Percentiles rank a stretch among this genome's conserved stretches.
These are phyloP conservation scores for Gracilariopsis chorda DNA, from an alignment of 23 red algal genomes.

Conservation along the genomic window DNA sequence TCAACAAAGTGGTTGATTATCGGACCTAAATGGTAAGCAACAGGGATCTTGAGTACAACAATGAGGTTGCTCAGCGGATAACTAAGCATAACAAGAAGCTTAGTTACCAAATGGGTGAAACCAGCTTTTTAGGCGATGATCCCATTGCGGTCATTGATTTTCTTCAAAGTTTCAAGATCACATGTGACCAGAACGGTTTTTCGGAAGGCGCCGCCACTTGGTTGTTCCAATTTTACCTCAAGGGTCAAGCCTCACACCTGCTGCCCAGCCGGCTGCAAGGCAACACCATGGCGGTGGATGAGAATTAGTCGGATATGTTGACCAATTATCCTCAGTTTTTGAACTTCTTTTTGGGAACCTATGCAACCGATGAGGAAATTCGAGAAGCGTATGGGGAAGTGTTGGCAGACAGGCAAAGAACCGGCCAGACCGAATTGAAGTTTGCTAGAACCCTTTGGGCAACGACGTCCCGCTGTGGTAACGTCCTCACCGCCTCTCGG, in stretches of 20 bases:
- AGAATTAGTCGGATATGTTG: no score
- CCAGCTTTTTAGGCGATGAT: not conserved
- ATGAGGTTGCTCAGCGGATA: not conserved
- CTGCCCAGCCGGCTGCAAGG: no score
- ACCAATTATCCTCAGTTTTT: no score
- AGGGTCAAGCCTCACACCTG: no score
- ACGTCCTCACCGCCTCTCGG: not conserved
- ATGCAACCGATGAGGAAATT: no score
- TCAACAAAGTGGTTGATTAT: not conserved
- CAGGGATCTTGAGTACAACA: not conserved
- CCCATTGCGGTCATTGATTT: not conserved
- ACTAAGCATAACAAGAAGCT: constrained; percentile 3
- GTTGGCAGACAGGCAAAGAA: no score
- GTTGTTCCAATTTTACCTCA: not conserved
- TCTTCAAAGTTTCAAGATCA: not conserved
- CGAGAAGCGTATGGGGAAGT: no score
- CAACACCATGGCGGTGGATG: no score
- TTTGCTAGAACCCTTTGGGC: no score
- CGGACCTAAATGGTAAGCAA: not conserved
- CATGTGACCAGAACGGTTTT: not conserved
- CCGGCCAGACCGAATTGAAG: no score
- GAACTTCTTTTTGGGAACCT: no score
- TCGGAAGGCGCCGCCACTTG: not conserved
- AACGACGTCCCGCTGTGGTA: no score
- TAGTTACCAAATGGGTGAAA: not conserved